These are phyloP conservation scores for Osmanthus fragrans DNA, from an alignment of 257 asterid genomes.

Conservation along the genomic window DNA sequence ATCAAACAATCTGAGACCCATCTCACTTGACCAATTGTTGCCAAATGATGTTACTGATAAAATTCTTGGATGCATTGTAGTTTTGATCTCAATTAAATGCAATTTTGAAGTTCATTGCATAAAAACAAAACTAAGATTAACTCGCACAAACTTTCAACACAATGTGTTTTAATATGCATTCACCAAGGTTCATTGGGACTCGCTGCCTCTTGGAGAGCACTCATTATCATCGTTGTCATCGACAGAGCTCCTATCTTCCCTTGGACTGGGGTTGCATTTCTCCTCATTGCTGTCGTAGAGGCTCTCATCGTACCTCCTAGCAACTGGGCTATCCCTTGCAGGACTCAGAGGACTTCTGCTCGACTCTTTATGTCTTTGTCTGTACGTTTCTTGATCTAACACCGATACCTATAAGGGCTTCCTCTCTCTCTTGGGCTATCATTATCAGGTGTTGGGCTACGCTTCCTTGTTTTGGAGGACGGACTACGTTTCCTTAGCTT, in stretches of 20 bases:
- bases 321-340: background rate
- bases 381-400: conserved; percentile 47
- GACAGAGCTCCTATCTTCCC: conserved; percentile 44
- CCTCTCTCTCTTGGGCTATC: conserved; percentile 44
- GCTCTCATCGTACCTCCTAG: conserved; percentile 61
- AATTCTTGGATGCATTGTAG: background rate
- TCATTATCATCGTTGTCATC: conserved; percentile 51
- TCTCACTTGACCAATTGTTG: background rate
- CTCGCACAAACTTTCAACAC: no score
- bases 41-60: background rate
- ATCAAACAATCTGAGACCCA: background rate
- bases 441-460: conserved; percentile 59
- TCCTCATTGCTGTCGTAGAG: conserved; percentile 58
- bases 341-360: conserved; percentile 61
- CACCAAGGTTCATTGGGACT: conserved; percentile 36
- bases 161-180: no score
- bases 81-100: background rate
- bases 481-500: conserved; percentile 36
- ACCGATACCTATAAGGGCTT: conserved; percentile 43
- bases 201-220: conserved; percentile 61
- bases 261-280: conserved; percentile 59
- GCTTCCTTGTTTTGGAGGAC: conserved; percentile 53
- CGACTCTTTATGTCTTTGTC: conserved; percentile 60
- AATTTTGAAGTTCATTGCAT: no score
- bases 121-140: no score